A percentile compares a stretch with the other conserved stretches of the same genome.
Evolutionary conservation across 805 yeast genomes (phyloP).

Genomic region (Dipodascus geniculatus): DNA sequence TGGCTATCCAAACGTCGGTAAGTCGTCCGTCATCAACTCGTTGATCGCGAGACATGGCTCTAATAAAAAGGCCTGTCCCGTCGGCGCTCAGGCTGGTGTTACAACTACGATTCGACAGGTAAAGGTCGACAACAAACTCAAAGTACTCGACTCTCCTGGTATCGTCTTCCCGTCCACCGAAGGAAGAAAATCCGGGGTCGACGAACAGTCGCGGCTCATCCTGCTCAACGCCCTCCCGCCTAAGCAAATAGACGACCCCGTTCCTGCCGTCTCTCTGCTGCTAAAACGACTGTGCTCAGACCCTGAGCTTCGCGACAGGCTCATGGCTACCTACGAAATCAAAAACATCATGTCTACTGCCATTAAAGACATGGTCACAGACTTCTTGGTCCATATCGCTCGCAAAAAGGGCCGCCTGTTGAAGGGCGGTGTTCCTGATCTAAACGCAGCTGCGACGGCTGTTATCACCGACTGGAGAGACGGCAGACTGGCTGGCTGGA

Average conservation of each 20-base stretch:
- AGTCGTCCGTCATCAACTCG: conserved; percentile 87
- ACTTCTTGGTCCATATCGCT: conserved; percentile 83
- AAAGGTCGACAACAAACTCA: conserved; percentile 80
- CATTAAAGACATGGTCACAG: conserved; percentile 69
- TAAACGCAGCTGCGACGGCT: conserved; percentile 71
- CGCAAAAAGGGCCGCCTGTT: conserved; percentile 87
- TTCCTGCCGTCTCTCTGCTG: conserved; percentile 65
- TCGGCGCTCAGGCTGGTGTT: conserved; percentile 96
- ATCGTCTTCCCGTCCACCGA: conserved; percentile 68
- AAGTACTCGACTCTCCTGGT: conserved; percentile 91
- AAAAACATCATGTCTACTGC: conserved; percentile 70
- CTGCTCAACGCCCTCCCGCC: conserved; percentile 84
- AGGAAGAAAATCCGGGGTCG: conserved; percentile 29
- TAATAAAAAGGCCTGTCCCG: conserved; percentile 70
- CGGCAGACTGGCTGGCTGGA: conserved; percentile 89
- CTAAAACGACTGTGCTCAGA: conserved; percentile 66
- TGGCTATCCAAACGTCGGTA: conserved; percentile 97
- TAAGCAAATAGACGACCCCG: conserved; percentile 73
- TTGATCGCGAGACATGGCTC: conserved; percentile 59
- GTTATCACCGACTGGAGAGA: conserved; percentile 95
- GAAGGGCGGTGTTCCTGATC: conserved; percentile 85
- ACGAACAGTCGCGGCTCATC: conserved; percentile 81
- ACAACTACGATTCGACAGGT: conserved; percentile 87
- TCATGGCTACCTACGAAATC: conserved; percentile 59
- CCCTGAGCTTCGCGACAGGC: conserved; percentile 50